Percentiles rank a stretch among this genome's conserved stretches.
Evolutionary conservation across 2,329 filamentous ascomycete genomes (phyloP).

Genomic region (Apiospora aurea): DNA sequence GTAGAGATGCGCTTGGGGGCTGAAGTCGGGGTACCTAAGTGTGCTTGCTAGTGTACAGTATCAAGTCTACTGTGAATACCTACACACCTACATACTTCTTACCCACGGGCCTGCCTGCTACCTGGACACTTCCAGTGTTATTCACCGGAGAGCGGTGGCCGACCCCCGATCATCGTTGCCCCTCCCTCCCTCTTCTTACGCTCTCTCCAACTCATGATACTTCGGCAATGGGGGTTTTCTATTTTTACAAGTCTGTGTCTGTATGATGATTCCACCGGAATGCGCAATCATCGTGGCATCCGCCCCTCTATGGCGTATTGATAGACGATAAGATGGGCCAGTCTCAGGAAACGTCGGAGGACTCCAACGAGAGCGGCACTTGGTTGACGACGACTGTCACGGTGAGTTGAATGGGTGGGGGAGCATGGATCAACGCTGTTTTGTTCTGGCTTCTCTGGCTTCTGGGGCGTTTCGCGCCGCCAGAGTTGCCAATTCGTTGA

Average conservation of each 20-base stretch:
- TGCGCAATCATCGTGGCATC: background rate
- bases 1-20: background rate
- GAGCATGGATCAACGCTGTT: constrained; percentile 1
- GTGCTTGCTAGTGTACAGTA: background rate
- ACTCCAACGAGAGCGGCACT: constrained; percentile 3
- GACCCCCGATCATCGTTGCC: background rate
- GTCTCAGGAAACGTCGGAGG: constrained; percentile 21
- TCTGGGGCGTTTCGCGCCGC: constrained; percentile 5
- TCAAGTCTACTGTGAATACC: background rate
- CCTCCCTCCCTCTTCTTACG: constrained; percentile 1
- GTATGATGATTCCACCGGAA: background rate
- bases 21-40: constrained; percentile 9
- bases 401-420: background rate
- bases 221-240: background rate
- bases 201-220: background rate
- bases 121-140: background rate
- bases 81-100: too few relatives aligned
- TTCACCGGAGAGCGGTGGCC: constrained; percentile 3
- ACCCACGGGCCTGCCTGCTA: background rate
- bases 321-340: background rate
- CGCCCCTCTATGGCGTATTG: background rate
- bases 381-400: constrained; percentile 4
- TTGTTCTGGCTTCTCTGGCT: background rate
- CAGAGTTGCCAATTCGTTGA: constrained; percentile 20
- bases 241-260: background rate